Percentiles rank a stretch among this genome's conserved stretches.
Conservation (phyloP, 2,329 filamentous ascomycete genomes). For the Sporothrix euskadiensis region DNA sequence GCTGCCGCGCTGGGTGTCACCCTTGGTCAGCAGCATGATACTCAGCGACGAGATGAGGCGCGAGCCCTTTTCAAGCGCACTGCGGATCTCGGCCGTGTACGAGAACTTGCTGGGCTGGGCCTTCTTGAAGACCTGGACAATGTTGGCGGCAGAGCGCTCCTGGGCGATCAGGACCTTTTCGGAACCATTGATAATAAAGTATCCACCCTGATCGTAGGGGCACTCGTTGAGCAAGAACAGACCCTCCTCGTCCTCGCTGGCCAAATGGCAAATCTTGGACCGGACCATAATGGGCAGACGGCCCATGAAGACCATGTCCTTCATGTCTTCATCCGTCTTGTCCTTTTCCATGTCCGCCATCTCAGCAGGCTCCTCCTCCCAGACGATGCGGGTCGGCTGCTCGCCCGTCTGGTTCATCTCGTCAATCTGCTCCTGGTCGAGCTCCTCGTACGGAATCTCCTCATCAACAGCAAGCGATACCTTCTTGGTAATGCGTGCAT, state of each 20-base stretch:
- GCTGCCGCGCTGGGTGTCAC: constrained; percentile 73
- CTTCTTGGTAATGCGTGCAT: constrained; percentile 83
- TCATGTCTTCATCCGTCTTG: constrained; percentile 58
- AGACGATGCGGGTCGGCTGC: constrained; percentile 58
- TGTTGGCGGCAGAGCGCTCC: constrained; percentile 95
- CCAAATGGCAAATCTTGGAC: constrained; percentile 90
- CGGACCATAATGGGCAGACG: constrained; percentile 98
- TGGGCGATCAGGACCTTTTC: constrained; percentile 98
- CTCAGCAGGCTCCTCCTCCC: constrained; percentile 61
- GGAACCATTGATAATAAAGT: constrained; percentile 98
- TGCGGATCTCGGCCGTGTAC: constrained; percentile 93
- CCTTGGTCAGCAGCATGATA: constrained; percentile 86
- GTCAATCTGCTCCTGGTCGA: constrained; percentile 64
- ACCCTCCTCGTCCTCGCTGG: constrained; percentile 77
- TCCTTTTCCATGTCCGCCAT: constrained; percentile 54
- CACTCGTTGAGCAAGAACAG: constrained; percentile 94
- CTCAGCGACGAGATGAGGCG: constrained; percentile 89
- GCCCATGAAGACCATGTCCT: constrained; percentile 83
- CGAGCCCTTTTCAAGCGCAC: constrained; percentile 93
- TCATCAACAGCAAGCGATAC: constrained; percentile 80
- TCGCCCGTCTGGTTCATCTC: constrained; percentile 58
- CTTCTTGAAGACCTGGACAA: constrained; percentile 99
- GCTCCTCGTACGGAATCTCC: constrained; percentile 64
- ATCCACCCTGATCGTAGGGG: constrained; percentile 96
- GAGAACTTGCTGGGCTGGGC: constrained; percentile 87